A percentile compares a stretch with the other conserved stretches of the same genome.
phyloP scores from a whole-genome alignment of 1,284 basidiomycete genomes.

The Entoloma clypeatum region DNA sequence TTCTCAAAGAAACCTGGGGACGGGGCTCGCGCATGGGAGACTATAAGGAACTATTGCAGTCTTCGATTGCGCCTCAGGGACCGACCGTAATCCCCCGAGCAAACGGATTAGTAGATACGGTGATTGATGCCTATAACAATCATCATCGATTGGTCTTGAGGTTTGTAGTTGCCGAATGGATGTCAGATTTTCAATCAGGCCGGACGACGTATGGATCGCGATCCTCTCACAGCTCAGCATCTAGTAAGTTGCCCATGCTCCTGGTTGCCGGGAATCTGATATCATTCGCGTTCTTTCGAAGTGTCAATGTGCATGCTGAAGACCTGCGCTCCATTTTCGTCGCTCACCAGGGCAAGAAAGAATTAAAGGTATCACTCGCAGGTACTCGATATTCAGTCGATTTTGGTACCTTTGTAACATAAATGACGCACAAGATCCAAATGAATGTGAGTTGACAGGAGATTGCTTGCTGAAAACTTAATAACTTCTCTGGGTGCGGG shows the following conservation, averaged over 20 bases:
- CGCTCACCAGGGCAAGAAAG: conserved; percentile 29
- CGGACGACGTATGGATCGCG: conserved; percentile 26
- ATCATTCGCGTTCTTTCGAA: neutral
- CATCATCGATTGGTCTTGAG: conserved; percentile 22
- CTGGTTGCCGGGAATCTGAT: neutral
- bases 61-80: no score
- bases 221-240: conserved; percentile 23
- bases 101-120: no score
- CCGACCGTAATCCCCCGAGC: no score
- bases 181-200: conserved; percentile 6
- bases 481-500: conserved; percentile 15
- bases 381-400: conserved; percentile 25
- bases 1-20: neutral
- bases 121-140: conserved; percentile 17
- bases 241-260: conserved; percentile 11
- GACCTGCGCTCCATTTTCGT: conserved; percentile 35
- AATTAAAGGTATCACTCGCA: conserved; percentile 24
- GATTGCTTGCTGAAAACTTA: conserved; percentile 2
- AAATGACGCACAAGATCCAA: conserved; percentile 30
- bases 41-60: no score
- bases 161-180: neutral
- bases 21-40: conserved; percentile 3
- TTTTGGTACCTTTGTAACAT: conserved; percentile 24
- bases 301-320: conserved; percentile 33
- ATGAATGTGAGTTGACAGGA: conserved; percentile 21